phyloP scores from a whole-genome alignment of 2,329 filamentous ascomycete genomes.

The Fusarium xylarioides region DNA sequence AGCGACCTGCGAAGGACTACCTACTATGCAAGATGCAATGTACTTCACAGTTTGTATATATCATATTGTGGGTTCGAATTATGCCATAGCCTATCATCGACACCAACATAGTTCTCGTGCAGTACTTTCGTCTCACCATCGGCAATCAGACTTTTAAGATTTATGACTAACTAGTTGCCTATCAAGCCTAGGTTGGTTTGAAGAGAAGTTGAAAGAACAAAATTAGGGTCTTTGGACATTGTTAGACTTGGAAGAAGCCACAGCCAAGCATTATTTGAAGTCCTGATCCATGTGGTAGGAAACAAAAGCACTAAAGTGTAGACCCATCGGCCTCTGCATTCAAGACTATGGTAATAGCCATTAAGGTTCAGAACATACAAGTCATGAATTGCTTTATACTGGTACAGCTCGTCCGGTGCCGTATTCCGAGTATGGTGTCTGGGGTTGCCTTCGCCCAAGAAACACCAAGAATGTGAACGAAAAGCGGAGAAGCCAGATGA shows the following conservation, averaged over 20 bases:
- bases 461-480: not conserved
- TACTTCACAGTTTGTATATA: constrained; percentile 52
- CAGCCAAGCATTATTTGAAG: not conserved
- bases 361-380: not conserved
- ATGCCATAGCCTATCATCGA: not conserved
- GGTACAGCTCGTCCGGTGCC: not conserved
- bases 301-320: not conserved
- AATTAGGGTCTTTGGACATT: not conserved
- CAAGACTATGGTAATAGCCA: not conserved
- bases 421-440: not conserved
- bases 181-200: not conserved
- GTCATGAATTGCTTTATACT: not conserved
- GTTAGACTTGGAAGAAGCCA: not conserved
- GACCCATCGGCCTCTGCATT: not conserved
- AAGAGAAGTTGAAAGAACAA: not conserved
- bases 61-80: constrained; percentile 43
- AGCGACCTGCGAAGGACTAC: constrained; percentile 63
- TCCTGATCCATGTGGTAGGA: not conserved
- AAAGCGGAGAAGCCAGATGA: constrained; percentile 3
- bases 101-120: not conserved
- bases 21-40: constrained; percentile 42
- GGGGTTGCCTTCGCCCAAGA: not conserved
- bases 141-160: not conserved
- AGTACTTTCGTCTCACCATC: not conserved
- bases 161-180: not conserved